Conservation (phyloP, 306 rosid genomes). For the Castanea sativa region DNA sequence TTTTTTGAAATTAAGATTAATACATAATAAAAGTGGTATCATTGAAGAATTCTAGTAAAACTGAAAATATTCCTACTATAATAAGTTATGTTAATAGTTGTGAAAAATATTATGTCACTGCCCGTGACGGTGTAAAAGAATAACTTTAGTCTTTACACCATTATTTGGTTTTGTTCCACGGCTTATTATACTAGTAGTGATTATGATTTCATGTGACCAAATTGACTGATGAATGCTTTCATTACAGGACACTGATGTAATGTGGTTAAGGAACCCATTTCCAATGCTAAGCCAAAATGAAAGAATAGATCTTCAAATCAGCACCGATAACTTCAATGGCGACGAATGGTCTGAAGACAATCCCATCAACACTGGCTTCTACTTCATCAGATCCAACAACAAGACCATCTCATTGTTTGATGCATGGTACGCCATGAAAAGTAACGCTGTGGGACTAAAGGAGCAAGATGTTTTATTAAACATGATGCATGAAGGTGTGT, state of each 20-base stretch:
- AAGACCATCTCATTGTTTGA: constrained; percentile 28
- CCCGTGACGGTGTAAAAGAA: too few species aligned
- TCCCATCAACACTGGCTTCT: constrained; percentile 42
- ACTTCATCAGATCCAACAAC: constrained; percentile 34
- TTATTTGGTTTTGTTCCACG: too few species aligned
- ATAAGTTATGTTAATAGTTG: too few species aligned
- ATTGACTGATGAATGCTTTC: not conserved
- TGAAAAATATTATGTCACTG: too few species aligned
- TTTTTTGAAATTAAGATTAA: too few species aligned
- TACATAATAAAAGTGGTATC: too few species aligned
- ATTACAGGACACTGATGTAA: constrained; percentile 33
- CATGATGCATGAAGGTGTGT: constrained; percentile 17
- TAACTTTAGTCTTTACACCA: too few species aligned
- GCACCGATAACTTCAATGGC: constrained; percentile 26
- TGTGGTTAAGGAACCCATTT: constrained; percentile 42
- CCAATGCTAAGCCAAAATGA: constrained; percentile 25
- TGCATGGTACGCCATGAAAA: constrained; percentile 23
- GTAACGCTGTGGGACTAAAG: constrained; percentile 7
- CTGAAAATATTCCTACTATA: too few species aligned
- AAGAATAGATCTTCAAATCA: constrained; percentile 29
- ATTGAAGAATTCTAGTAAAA: too few species aligned
- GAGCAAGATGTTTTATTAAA: constrained; percentile 27
- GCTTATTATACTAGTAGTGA: too few species aligned
- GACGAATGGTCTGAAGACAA: constrained; percentile 22
- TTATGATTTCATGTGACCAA: not conserved